Evolutionary conservation across 768 basidiomycete species (phyloP).

Genomic region (Tylopilus intermedius): DNA sequence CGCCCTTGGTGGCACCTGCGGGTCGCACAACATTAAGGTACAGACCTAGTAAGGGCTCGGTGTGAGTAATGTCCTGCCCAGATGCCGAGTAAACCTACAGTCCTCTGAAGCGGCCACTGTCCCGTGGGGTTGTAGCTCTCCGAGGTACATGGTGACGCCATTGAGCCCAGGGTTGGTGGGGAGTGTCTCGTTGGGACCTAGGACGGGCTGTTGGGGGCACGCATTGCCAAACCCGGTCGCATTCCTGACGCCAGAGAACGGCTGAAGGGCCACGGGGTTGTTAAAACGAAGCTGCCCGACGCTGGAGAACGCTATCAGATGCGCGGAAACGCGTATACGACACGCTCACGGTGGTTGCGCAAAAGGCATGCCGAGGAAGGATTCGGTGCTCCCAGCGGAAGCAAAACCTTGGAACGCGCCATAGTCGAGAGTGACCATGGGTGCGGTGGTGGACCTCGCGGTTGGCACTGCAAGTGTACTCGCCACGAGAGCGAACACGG

Average conservation of each 20-base stretch:
- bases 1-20: background rate
- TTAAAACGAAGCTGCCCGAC: conserved; percentile 7
- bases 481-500: background rate
- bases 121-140: background rate
- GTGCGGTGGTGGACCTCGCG: background rate
- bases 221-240: conserved; percentile 26
- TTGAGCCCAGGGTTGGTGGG: background rate
- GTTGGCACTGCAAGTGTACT: background rate
- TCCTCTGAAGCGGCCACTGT: conserved; percentile 11
- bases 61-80: background rate
- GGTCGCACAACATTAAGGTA: conserved; percentile 17
- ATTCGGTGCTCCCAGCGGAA: conserved; percentile 1
- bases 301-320: too few species aligned
- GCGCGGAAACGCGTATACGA: too few species aligned
- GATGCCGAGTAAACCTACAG: conserved; percentile 1
- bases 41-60: conserved; percentile 15
- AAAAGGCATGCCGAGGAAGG: conserved; percentile 1
- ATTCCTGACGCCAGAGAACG: background rate
- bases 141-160: background rate
- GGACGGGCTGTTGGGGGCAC: conserved; percentile 35
- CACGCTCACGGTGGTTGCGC: conserved; percentile 1
- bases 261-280: conserved; percentile 5
- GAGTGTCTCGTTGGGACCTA: background rate
- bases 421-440: conserved; percentile 16
- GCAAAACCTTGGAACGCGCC: conserved; percentile 14